Evolutionary conservation across 2,329 filamentous ascomycete genomes (phyloP), one percentile per base, ranked within the genome.

Genomic region (Diaporthe citrichinensis): DNA sequence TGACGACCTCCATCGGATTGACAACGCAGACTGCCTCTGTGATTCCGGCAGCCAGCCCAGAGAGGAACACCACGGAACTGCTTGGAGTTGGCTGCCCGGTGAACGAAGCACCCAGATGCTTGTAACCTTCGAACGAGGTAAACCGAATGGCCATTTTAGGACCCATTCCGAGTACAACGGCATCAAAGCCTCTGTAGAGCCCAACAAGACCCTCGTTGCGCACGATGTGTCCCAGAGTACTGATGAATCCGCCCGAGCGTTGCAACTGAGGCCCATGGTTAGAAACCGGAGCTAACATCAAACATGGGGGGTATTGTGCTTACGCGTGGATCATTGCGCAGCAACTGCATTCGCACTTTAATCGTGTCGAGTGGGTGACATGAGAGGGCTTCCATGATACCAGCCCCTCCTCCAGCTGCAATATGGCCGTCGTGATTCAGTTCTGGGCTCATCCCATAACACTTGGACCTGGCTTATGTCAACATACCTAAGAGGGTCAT

Each of bases 1-100:
- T 58, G 31, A 58, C 55, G 55, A 58, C 55, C 55, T 58, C 55
- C 55, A 58, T 58, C 9, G 55, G 55, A 20, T 36, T 58, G 28
- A 58, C 55, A 20, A 58, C 55, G 28, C 55, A 58, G 9, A 36
- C 31, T n/a, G 55, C 31, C 55, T 36, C 55, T 10, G 55, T 58
- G 17, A 58, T n/a, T 58, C 55, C 55, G 8, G 55, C 55, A 2
- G 55, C 55, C 28, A 58, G 55, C 3, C 55, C 55, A 12, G 55
- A 31, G 55, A 58, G 17, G 31, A 58, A 58, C 15, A 58, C 55
- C 17, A 58, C 55, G 20, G 55, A 58, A 58, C 55, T 58, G 55
- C 28, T 58, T 12, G 55, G 55, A 4, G 20, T 58, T 15, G 55
- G 2, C 12, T 58, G 55, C 20, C 55, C 55, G 8, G 55, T 58